A percentile compares a stretch with the other conserved stretches of the same genome.
Conservation (phyloP, 768 basidiomycete species). For the Nevesoporus exiguus region DNA sequence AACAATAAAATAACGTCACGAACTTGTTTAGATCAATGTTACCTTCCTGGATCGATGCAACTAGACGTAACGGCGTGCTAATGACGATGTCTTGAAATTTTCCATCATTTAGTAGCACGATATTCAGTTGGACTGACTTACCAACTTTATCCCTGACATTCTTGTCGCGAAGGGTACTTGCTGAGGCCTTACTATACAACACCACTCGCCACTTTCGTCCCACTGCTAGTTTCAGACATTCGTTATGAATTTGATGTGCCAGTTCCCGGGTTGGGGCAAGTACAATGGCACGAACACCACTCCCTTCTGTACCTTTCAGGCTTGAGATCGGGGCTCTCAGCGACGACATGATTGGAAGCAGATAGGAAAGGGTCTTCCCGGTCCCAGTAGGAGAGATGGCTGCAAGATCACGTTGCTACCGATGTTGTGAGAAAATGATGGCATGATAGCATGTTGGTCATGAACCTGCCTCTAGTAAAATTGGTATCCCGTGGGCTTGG, state of each 20-base stretch:
- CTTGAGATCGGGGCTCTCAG: constrained; percentile 54
- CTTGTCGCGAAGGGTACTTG: constrained; percentile 74
- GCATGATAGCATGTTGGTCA: not conserved
- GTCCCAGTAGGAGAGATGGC: constrained; percentile 97
- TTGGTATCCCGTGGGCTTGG: constrained; percentile 76
- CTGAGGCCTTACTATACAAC: constrained; percentile 87
- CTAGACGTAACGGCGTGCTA: constrained; percentile 86
- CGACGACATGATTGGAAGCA: constrained; percentile 72
- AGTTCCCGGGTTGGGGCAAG: constrained; percentile 92
- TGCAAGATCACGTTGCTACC: constrained; percentile 76
- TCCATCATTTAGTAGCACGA: not conserved
- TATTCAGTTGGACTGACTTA: constrained; percentile 34
- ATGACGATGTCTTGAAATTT: constrained; percentile 75
- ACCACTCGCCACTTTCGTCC: constrained; percentile 82
- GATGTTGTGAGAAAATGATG: not conserved
- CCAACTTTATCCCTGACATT: constrained; percentile 73
- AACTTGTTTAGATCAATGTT: constrained; percentile 71
- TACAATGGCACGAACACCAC: constrained; percentile 73
- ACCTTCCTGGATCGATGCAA: constrained; percentile 71
- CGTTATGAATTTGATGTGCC: constrained; percentile 94
- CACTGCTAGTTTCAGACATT: constrained; percentile 76
- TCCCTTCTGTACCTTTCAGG: constrained; percentile 41
- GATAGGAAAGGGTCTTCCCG: constrained; percentile 93
- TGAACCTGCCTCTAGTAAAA: constrained; percentile 65
- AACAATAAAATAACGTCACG: constrained; percentile 25